Evolutionary conservation across 2,329 filamentous ascomycete genomes (phyloP), one percentile per base, ranked within the genome.

Genomic region (Hypoxylon rubiginosum): DNA sequence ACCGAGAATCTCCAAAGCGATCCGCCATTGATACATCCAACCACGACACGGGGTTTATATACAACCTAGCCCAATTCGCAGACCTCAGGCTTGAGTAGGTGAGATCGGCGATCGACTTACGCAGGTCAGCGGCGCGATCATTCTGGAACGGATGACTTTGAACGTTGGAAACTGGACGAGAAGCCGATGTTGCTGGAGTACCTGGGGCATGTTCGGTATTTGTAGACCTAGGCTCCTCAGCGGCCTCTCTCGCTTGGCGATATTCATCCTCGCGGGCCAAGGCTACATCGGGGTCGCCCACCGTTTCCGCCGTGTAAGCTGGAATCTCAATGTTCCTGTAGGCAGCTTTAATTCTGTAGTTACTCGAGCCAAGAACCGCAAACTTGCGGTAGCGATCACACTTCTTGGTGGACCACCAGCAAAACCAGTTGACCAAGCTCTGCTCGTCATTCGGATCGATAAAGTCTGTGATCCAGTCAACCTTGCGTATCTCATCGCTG

Each of bases 341-440:
- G 2, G 76, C 76, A 36, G 69, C 50, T 34, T 63, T 58, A 1
- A 68, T 73, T 10, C 68, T 74, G 15, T 68, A 54, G 2, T 74
- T 41, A 67, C 72, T 67, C 0, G 86, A 86, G 2, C 87, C 88
- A 4, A 90, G 58, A 2, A 90, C 84, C 17, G 80, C 78, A 68
- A 90, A 90, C 39, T 82, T 84, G 32, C 86, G 83, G 70, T 83
- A 86, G 43, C 77, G 76, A 61, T 88, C 83, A 36, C 87, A 72
- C 30, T 83, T 82, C 59, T 75, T 64, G 32, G 81, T 77, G 0
- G 86, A 80, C 88, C 88, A 90, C 75, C 81, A 85, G 1, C 85
- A 86, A 73, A 89, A 90, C 84, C 86, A 90, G 66, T 89, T 87
- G 9, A 90, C 82, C 28, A 91, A 77, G 61, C 84, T 88, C 71